A percentile compares a stretch with the other conserved stretches of the same genome.
Evolutionary conservation across 1,284 basidiomycete species (phyloP).

Genomic region (Amylostereum chailletii): DNA sequence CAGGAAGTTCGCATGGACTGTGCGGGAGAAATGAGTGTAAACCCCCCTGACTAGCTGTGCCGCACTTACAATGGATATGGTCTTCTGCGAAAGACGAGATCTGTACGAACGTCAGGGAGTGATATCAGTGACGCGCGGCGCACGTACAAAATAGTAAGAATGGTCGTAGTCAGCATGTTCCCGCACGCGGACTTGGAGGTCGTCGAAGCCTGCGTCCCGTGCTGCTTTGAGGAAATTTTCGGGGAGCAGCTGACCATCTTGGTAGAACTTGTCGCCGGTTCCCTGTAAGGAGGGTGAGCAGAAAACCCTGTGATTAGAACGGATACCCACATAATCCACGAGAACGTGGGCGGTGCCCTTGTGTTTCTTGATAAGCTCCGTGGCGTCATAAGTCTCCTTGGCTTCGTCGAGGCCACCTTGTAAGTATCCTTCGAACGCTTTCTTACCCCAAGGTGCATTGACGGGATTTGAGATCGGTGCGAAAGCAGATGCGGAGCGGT

Average conservation of each 20-base stretch:
- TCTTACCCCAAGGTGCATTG: slow-evolving; percentile 84
- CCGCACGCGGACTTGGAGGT: slow-evolving; percentile 73
- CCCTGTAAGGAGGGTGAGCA: slow-evolving; percentile 38
- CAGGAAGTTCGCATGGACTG: slow-evolving; percentile 73
- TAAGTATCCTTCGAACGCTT: slow-evolving; percentile 90
- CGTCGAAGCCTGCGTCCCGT: slow-evolving; percentile 61
- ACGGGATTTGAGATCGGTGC: slow-evolving; percentile 89
- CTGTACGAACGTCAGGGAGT: slow-evolving; percentile 19
- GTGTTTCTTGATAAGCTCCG: slow-evolving; percentile 65
- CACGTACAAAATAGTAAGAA: slow-evolving; percentile 83
- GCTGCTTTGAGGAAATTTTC: slow-evolving; percentile 82
- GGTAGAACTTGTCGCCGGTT: slow-evolving; percentile 80
- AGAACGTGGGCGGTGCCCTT: slow-evolving; percentile 72
- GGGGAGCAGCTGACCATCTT: slow-evolving; percentile 81
- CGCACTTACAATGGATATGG: slow-evolving; percentile 29
- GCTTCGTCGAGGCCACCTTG: slow-evolving; percentile 73
- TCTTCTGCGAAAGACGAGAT: slow-evolving; percentile 61
- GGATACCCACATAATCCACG: slow-evolving; percentile 62
- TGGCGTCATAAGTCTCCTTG: slow-evolving; percentile 73
- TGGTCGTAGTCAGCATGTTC: slow-evolving; percentile 91
- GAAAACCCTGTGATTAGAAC: neutral
- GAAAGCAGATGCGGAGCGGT: slow-evolving; percentile 89
- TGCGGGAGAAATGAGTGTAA: slow-evolving; percentile 4
- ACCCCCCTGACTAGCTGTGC: neutral
- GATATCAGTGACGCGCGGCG: neutral